phyloP scores from a whole-genome alignment of 148 eudicot genomes.

The Chenopodium album region DNA sequence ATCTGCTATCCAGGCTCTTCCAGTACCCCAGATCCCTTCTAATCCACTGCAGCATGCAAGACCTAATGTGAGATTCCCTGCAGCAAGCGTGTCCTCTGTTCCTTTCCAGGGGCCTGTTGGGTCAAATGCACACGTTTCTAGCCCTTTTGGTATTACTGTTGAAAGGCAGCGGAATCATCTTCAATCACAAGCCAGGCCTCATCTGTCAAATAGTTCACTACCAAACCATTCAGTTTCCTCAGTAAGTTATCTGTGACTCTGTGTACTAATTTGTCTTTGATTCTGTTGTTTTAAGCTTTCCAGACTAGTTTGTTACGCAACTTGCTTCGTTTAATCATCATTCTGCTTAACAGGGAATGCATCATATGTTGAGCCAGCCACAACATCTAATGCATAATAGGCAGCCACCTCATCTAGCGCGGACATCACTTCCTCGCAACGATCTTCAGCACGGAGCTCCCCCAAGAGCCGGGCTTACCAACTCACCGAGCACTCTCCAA shows the following conservation, averaged over 20 bases:
- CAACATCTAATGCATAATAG: too few relatives aligned
- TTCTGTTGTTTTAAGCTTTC: neutral
- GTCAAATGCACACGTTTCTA: slow-evolving; percentile 18
- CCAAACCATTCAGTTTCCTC: slow-evolving; percentile 35
- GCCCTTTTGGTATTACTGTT: slow-evolving; percentile 5
- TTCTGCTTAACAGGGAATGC: slow-evolving; percentile 31
- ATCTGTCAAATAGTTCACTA: slow-evolving; percentile 31
- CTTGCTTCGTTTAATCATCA: neutral
- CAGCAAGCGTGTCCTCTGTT: slow-evolving; percentile 29
- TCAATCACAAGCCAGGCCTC: slow-evolving; percentile 23
- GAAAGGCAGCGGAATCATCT: slow-evolving; percentile 42
- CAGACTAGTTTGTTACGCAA: neutral
- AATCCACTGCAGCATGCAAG: slow-evolving; percentile 33
- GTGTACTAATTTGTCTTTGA: neutral
- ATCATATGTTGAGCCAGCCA: slow-evolving; percentile 23
- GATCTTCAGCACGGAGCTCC: slow-evolving; percentile 36
- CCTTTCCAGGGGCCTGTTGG: slow-evolving; percentile 30
- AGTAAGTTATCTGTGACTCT: slow-evolving; percentile 28
- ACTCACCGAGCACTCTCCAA: slow-evolving; percentile 32
- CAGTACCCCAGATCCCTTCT: slow-evolving; percentile 39
- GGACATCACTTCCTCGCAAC: slow-evolving; percentile 34
- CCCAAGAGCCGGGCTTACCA: slow-evolving; percentile 18
- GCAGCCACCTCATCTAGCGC: slow-evolving; percentile 37
- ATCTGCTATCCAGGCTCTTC: slow-evolving; percentile 59
- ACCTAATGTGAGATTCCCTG: slow-evolving; percentile 26